Base-by-base conservation (phyloP, 352 stramenopile species). In the Globisporangium megalacanthum region DNA sequence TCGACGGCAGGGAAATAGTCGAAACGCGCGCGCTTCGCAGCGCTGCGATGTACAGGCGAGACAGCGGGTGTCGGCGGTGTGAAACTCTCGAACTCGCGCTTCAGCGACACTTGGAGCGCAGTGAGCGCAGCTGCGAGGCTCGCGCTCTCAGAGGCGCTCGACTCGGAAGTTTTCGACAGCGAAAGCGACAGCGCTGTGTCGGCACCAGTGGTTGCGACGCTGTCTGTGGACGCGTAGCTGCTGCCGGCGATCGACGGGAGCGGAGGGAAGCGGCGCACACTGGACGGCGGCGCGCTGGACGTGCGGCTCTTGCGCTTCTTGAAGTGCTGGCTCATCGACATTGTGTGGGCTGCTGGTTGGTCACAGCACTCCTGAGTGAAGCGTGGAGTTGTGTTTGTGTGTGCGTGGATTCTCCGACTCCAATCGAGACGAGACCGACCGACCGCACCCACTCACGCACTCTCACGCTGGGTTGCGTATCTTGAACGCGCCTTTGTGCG, bases 101-200 rank as follows among this genome's bases (percentile, higher is more conserved):
- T 89, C 22, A 89, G 65, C 42, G 83, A 89, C 14, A 93, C 75
- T 58, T 90, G 82, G 19, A 93, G 79, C 22, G 79, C 77, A 0
- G 69, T 88, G 35, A 90, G 60, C 10, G 78, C 80, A 0, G 72
- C 68, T 4, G 78, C 74, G 37, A 90, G 64, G 55, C 72, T 88
- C 25, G 73, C 72, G 31, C 69, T 58, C 52, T 88, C 78, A 14
- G 35, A 44, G 19, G 1, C 56, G 17, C 3, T 49, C 8, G 15
- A 60, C 49, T 0, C 64, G 31, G 19, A 64, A 46, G 4, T 29
- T 29, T 29, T 29, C 25, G 25, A 29, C 25, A 29, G 25, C 25
- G 25, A 29, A 29, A 29, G 25, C 25, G 49, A 20, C 19, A 41
- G 29, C 31, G 44, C 22, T 15, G 51, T 17, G 49, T 58, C 41